Conservation (phyloP, 2,329 filamentous ascomycete genomes). For the Aschersonia sp. region DNA sequence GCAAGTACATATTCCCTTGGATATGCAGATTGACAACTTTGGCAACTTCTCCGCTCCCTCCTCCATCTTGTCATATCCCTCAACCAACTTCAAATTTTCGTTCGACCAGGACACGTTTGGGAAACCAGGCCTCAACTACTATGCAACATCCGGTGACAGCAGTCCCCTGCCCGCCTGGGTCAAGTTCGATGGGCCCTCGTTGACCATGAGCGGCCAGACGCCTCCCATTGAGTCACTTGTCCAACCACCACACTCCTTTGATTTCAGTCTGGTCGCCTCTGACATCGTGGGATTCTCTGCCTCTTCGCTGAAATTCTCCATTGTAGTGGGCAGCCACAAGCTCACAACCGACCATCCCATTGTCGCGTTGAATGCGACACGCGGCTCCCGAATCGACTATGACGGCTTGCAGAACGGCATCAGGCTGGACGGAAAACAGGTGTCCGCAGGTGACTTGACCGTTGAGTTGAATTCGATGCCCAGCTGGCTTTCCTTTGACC, state of each 20-base stretch:
- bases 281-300: slow-evolving; percentile 68
- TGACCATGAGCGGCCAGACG: slow-evolving; percentile 58
- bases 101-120: slow-evolving; percentile 49
- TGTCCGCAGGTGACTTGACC: slow-evolving; percentile 35
- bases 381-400: slow-evolving; percentile 36
- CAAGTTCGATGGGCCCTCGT: slow-evolving; percentile 46
- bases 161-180: slow-evolving; percentile 82
- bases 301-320: slow-evolving; percentile 48
- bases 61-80: slow-evolving; percentile 40
- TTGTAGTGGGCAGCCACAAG: slow-evolving; percentile 58
- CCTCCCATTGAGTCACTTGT: slow-evolving; percentile 49
- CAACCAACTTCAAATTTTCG: slow-evolving; percentile 35
- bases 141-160: slow-evolving; percentile 61
- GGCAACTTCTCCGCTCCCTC: slow-evolving; percentile 46
- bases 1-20: slow-evolving; percentile 37
- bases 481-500: slow-evolving; percentile 55
- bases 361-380: slow-evolving; percentile 42
- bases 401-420: slow-evolving; percentile 34
- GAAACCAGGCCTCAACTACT: slow-evolving; percentile 49
- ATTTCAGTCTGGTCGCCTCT: slow-evolving; percentile 60
- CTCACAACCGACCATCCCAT: slow-evolving; percentile 46
- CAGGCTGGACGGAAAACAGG: slow-evolving; percentile 39
- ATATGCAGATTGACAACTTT: slow-evolving; percentile 40
- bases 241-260: slow-evolving; percentile 57
- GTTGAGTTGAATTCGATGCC: slow-evolving; percentile 41